A percentile compares a stretch with the other conserved stretches of the same genome.
These are phyloP conservation scores for Cyclotella atomus DNA, from an alignment of 108 stramenopile genomes.

Conservation along the genomic window DNA sequence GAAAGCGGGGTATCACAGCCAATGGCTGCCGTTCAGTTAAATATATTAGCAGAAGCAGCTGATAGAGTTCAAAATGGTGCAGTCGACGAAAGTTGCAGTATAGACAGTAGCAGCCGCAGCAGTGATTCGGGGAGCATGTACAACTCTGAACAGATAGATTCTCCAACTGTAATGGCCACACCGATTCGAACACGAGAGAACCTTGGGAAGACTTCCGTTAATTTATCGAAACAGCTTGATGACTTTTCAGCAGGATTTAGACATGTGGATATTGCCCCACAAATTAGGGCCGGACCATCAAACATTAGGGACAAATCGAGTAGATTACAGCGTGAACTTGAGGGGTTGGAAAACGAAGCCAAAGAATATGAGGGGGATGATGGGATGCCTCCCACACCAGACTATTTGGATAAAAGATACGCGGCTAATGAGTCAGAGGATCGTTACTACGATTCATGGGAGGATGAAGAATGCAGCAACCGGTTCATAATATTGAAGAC, in stretches of 20 bases:
- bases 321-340: neutral
- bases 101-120: neutral
- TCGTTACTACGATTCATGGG: neutral
- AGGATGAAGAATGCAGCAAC: neutral
- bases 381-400: neutral
- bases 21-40: neutral
- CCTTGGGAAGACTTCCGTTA: neutral
- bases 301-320: neutral
- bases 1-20: neutral
- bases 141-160: too few relatives aligned
- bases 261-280: neutral
- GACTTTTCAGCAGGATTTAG: neutral
- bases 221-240: neutral
- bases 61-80: neutral
- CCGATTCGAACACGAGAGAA: too few relatives aligned
- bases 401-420: neutral
- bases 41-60: neutral
- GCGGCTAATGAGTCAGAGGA: neutral
- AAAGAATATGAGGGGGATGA: neutral
- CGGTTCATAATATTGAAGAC: neutral
- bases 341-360: neutral
- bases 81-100: neutral
- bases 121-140: too few relatives aligned
- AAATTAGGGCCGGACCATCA: neutral
- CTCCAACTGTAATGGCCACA: too few relatives aligned